A percentile compares a stretch with the other conserved stretches of the same genome.
Conservation (phyloP, 2,329 filamentous ascomycete genomes). For the Colletotrichum navitas region DNA sequence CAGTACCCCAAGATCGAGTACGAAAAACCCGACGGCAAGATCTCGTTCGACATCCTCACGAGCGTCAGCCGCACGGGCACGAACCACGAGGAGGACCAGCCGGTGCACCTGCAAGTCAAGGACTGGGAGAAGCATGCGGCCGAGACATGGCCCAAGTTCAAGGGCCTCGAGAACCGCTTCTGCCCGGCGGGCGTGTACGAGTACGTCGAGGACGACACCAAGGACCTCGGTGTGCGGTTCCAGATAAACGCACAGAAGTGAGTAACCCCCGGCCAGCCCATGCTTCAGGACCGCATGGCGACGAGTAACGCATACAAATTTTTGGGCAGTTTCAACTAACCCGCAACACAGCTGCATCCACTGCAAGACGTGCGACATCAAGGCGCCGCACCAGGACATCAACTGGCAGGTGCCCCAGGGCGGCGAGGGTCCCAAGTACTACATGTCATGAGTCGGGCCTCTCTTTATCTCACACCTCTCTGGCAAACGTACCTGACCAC, state of each 20-base stretch:
- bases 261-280: constrained; percentile 56
- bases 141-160: constrained; percentile 85
- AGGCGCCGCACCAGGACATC: constrained; percentile 95
- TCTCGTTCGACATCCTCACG: constrained; percentile 96
- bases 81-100: constrained; percentile 98
- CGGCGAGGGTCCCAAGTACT: constrained; percentile 82
- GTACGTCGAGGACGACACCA: constrained; percentile 92
- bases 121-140: constrained; percentile 94
- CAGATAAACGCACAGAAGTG: constrained; percentile 99
- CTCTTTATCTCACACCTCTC: background rate
- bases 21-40: constrained; percentile 93
- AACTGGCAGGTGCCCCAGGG: constrained; percentile 97
- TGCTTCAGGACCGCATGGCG: background rate
- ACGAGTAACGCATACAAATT: background rate
- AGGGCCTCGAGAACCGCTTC: constrained; percentile 95
- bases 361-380: constrained; percentile 99
- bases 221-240: constrained; percentile 90
- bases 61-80: constrained; percentile 95
- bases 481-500: background rate
- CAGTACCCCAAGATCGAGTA: constrained; percentile 92
- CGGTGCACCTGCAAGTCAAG: constrained; percentile 92
- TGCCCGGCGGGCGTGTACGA: constrained; percentile 98
- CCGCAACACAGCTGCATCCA: constrained; percentile 86
- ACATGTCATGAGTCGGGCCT: constrained; percentile 66
- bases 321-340: constrained; percentile 14